phyloP scores from a whole-genome alignment of 164 flowering plant species.

The Macadamia tetraphylla region DNA sequence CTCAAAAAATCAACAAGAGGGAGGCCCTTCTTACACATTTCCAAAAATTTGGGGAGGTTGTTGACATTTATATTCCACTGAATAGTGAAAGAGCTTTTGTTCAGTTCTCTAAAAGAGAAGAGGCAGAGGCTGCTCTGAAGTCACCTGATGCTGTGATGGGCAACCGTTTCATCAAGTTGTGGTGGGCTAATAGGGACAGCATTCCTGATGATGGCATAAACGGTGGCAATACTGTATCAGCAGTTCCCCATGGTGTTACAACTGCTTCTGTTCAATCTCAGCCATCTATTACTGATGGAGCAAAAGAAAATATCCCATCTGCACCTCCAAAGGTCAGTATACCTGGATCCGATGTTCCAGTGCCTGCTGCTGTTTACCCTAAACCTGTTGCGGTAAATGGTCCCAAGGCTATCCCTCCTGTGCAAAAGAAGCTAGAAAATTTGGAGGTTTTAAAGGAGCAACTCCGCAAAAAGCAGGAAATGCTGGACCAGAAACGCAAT shows the following conservation, averaged over 20 bases:
- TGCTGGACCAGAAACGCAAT: conserved; percentile 81
- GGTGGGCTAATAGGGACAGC: conserved; percentile 94
- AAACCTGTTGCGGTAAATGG: conserved; percentile 30
- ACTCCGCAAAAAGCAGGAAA: conserved; percentile 80
- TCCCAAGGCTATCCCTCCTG: conserved; percentile 44
- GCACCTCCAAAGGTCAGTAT: conserved; percentile 27
- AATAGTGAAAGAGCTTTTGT: conserved; percentile 83
- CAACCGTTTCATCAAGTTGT: conserved; percentile 86
- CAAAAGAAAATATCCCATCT: conserved; percentile 37
- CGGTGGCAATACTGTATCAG: conserved; percentile 22
- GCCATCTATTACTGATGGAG: conserved; percentile 27
- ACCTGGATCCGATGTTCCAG: conserved; percentile 27
- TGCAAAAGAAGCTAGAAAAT: conserved; percentile 65
- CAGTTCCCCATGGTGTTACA: conserved; percentile 25
- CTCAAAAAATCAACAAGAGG: conserved; percentile 61
- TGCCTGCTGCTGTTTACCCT: conserved; percentile 27
- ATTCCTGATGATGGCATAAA: conserved; percentile 47
- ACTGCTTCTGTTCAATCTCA: conserved; percentile 28
- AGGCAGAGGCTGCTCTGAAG: conserved; percentile 88
- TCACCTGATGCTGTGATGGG: conserved; percentile 99
- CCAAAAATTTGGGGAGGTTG: conserved; percentile 77
- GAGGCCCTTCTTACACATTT: conserved; percentile 84
- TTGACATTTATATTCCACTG: conserved; percentile 71
- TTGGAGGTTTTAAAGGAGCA: conserved; percentile 77
- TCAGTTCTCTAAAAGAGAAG: conserved; percentile 90